phyloP scores from a whole-genome alignment of 495 filamentous ascomycete genomes.

The Podospora pseudocomata region DNA sequence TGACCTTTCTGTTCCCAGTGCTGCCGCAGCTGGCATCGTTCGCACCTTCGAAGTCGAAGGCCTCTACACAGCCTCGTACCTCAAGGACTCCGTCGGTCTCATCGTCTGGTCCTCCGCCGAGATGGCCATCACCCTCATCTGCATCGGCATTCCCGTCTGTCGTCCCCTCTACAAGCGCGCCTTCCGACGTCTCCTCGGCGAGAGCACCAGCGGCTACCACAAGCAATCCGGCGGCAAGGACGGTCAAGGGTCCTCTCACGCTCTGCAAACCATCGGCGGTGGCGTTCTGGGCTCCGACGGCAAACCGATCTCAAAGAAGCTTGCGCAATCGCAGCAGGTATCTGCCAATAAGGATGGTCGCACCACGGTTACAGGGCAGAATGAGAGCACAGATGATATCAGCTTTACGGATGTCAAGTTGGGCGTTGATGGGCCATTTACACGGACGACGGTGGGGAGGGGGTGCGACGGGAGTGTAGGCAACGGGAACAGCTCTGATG shows the following conservation, averaged over 20 bases:
- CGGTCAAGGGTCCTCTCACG: constrained; percentile 5
- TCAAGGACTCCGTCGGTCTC: constrained; percentile 24
- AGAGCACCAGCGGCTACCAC: constrained; percentile 9
- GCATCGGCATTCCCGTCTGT: constrained; percentile 20
- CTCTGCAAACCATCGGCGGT: constrained; percentile 17
- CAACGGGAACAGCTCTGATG: constrained; percentile 7
- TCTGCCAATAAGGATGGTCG: not conserved
- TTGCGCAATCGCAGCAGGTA: not conserved
- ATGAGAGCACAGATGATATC: constrained; percentile 3
- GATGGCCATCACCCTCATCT: constrained; percentile 26
- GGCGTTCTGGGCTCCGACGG: constrained; percentile 13
- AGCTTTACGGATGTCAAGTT: constrained; percentile 16
- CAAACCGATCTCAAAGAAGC: constrained; percentile 10
- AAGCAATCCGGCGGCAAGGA: constrained; percentile 13
- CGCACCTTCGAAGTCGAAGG: constrained; percentile 23
- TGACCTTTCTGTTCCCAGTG: constrained; percentile 9
- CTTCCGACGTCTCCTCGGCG: constrained; percentile 15
- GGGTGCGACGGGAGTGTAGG: not conserved
- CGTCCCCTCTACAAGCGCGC: constrained; percentile 16
- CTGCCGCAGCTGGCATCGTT: constrained; percentile 25
- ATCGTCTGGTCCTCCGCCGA: constrained; percentile 27
- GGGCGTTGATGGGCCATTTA: constrained; percentile 14
- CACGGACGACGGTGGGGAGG: constrained; percentile 10
- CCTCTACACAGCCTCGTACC: constrained; percentile 24
- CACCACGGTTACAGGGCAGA: not conserved